Evolutionary conservation across 2,329 filamentous ascomycete species (phyloP).

Genomic region (Dryadomyces quercus-mongolicae): DNA sequence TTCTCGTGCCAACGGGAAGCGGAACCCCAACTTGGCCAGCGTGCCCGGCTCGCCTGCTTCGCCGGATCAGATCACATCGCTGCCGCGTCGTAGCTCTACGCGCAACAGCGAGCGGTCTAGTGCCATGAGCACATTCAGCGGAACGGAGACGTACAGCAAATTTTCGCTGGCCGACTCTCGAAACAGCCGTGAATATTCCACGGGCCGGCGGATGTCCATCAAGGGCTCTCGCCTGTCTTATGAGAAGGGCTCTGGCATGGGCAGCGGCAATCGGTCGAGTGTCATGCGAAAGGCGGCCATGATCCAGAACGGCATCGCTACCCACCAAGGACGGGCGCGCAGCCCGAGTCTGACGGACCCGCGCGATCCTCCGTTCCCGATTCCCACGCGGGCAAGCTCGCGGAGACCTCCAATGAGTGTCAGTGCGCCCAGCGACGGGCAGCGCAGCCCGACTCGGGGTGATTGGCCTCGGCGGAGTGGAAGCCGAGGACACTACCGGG

Average conservation of each 20-base stretch:
- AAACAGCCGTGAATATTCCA: slow-evolving; percentile 14
- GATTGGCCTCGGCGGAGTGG: slow-evolving; percentile 42
- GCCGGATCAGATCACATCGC: slow-evolving; percentile 24
- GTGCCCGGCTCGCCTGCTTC: slow-evolving; percentile 24
- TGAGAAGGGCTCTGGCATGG: slow-evolving; percentile 27
- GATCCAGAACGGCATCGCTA: slow-evolving; percentile 66
- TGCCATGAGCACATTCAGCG: slow-evolving; percentile 20
- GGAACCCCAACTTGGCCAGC: slow-evolving; percentile 25
- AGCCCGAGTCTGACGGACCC: slow-evolving; percentile 53
- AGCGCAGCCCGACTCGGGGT: slow-evolving; percentile 62
- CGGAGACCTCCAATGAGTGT: slow-evolving; percentile 55
- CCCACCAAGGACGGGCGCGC: slow-evolving; percentile 50
- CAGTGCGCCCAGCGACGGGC: slow-evolving; percentile 59
- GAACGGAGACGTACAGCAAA: slow-evolving; percentile 32
- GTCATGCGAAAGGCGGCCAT: slow-evolving; percentile 68
- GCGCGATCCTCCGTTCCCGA: slow-evolving; percentile 72
- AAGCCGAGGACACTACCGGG: slow-evolving; percentile 36
- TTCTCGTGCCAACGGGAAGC: slow-evolving; percentile 20
- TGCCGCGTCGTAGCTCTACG: slow-evolving; percentile 5
- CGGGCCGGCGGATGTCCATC: slow-evolving; percentile 18
- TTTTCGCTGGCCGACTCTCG: slow-evolving; percentile 24
- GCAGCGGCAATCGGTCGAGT: slow-evolving; percentile 32
- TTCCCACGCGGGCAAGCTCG: slow-evolving; percentile 81
- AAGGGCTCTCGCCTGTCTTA: slow-evolving; percentile 19
- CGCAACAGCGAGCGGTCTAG: slow-evolving; percentile 16